A percentile compares a stretch with the other conserved stretches of the same genome.
phyloP scores from a whole-genome alignment of 148 eudicot genomes.

The Bassia scoparia region DNA sequence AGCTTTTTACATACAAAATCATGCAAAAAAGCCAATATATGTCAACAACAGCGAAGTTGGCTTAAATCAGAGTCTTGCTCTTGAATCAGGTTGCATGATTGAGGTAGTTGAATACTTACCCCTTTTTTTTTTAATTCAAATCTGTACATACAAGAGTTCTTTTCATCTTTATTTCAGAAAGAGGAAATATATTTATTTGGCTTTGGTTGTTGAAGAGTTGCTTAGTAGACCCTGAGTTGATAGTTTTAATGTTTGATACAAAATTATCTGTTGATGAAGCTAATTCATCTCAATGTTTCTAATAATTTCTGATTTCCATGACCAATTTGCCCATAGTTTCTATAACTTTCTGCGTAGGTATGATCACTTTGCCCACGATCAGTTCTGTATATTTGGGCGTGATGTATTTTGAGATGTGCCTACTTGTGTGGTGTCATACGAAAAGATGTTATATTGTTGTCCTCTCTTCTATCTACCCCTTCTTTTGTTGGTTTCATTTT shows the following conservation, averaged over 20 bases:
- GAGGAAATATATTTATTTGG: no score
- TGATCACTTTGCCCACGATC: background rate
- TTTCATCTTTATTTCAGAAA: no score
- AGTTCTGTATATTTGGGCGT: no score
- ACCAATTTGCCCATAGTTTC: no score
- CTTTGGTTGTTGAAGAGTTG: no score
- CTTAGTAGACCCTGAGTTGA: no score
- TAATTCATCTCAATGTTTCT: no score
- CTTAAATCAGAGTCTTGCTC: conserved; percentile 38
- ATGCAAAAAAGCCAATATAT: conserved; percentile 57
- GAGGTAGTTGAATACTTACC: conserved; percentile 46
- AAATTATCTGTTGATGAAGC: no score
- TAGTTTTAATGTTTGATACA: no score
- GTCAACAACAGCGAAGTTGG: conserved; percentile 53
- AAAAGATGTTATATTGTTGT: background rate
- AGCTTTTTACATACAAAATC: conserved; percentile 61
- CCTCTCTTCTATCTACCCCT: background rate
- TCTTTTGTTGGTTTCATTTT: background rate
- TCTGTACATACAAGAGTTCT: no score
- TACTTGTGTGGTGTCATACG: background rate
- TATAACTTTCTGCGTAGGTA: background rate
- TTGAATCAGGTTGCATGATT: conserved; percentile 62
- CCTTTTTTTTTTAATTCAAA: background rate
- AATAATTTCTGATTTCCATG: no score
- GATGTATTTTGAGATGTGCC: no score